Conservation (phyloP, 176 grass and related monocot species). For the Cocos nucifera region DNA sequence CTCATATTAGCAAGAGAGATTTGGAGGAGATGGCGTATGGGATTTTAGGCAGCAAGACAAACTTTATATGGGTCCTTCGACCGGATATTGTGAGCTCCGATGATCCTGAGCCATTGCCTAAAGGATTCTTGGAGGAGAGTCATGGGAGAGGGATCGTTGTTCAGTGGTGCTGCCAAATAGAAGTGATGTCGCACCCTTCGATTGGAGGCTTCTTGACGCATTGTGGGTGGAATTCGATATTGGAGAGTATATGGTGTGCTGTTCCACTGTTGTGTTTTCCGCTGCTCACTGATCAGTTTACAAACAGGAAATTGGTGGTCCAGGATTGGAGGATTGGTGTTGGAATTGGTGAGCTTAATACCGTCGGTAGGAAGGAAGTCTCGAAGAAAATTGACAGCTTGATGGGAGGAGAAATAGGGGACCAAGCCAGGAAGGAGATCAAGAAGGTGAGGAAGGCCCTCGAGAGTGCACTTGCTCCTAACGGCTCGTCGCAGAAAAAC, state of each 20-base stretch:
- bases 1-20: constrained; percentile 34
- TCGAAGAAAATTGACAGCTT: constrained; percentile 18
- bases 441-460: constrained; percentile 23
- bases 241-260: constrained; percentile 53
- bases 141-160: constrained; percentile 33
- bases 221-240: constrained; percentile 74
- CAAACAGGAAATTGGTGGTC: constrained; percentile 41
- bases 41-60: constrained; percentile 36
- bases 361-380: constrained; percentile 32
- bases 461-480: constrained; percentile 20
- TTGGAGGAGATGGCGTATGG: constrained; percentile 49
- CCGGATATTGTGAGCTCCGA: constrained; percentile 56
- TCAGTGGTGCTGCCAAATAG: constrained; percentile 67
- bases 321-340: constrained; percentile 42
- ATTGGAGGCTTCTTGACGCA: constrained; percentile 55
- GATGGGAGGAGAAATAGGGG: constrained; percentile 36
- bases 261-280: constrained; percentile 76
- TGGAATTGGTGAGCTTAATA: constrained; percentile 35
- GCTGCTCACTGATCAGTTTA: constrained; percentile 53
- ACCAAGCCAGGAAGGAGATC: constrained; percentile 15
- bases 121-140: constrained; percentile 24
- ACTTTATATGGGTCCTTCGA: constrained; percentile 63
- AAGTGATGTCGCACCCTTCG: constrained; percentile 44
- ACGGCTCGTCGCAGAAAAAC: constrained; percentile 42
- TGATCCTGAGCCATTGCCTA: constrained; percentile 41